Base-by-base conservation (phyloP, 1,284 basidiomycete genomes). In the Trametes sp. region DNA sequence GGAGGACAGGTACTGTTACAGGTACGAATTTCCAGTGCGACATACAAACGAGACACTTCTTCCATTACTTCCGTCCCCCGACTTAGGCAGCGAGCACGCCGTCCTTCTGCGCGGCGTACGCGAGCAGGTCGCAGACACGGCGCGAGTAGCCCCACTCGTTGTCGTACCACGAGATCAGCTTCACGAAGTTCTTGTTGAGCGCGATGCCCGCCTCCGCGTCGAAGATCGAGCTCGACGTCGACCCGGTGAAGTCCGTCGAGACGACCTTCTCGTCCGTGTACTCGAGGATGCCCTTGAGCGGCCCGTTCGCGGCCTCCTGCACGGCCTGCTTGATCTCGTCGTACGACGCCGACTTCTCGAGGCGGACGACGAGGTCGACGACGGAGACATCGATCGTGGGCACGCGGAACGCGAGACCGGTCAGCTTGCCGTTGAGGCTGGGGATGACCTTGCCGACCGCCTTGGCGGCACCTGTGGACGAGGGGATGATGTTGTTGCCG, bases 401-500 rank as follows among this genome's bases (percentile, higher is more conserved):
- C 64, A 99, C 92, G 84, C 97, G 98, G 96, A 99, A 98, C 54
- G 97, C 74, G 79, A 98, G 92, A 81, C 95, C 95, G 67, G 93
- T 96, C 73, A 98, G 90, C 86, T 98, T 99, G 84, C 97, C 97
- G 82, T 98, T 98, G 73, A 99, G 88, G 66, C 82, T 80, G 68
- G 97, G 97, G 78, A 99, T 99, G 79, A 99, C 97, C 87, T 99
- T 98, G 77, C 97, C 97, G 77, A 98, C 97, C 69, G 96, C 95
- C 87, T 99, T 99, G 80, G 98, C 98, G 69, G 97, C 97, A 84
- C 97, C 97, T 69, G 98, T 99, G 74, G 95, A 98, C 33, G 97
- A 98, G 63, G 97, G 97, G 78, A 99, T 99, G 83, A 99, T 98
- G 90, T 99, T 99, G 84, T 93, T 93, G 80, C 90, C 91, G 68